Conservation (phyloP, 2,329 filamentous ascomycete species). For the Penicillium sp. region DNA sequence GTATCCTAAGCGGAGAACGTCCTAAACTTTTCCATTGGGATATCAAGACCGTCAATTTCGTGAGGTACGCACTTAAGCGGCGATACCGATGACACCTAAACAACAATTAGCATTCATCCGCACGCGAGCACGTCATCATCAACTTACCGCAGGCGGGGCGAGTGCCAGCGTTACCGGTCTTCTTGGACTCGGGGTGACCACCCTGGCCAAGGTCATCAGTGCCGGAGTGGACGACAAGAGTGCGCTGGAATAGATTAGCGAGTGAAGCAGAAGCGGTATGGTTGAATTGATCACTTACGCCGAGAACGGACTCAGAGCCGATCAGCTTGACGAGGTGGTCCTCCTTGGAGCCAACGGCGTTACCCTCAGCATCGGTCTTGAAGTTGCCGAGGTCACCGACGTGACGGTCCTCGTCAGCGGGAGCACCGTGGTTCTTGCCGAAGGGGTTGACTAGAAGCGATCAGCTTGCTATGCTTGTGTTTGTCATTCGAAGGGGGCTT, state of each 20-base stretch:
- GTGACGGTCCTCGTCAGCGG: constrained; percentile 79
- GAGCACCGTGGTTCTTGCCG: constrained; percentile 88
- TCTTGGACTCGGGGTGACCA: constrained; percentile 90
- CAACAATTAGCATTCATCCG: constrained; percentile 13
- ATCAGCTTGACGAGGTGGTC: constrained; percentile 94
- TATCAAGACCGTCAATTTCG: constrained; percentile 17
- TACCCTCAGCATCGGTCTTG: constrained; percentile 90
- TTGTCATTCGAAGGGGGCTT: constrained; percentile 43
- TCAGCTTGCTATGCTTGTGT: constrained; percentile 3
- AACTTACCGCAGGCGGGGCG: constrained; percentile 89
- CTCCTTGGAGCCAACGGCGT: constrained; percentile 74
- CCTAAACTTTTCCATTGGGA: constrained; percentile 23
- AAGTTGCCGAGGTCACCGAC: constrained; percentile 98
- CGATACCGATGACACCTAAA: constrained; percentile 84
- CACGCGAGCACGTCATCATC: background rate
- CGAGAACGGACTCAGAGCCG: constrained; percentile 90
- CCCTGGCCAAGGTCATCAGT: constrained; percentile 97
- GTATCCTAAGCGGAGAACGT: constrained; percentile 22
- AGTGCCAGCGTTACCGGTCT: constrained; percentile 92
- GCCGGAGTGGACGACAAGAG: constrained; percentile 89
- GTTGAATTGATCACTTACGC: constrained; percentile 58
- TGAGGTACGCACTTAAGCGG: constrained; percentile 57
- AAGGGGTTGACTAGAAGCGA: constrained; percentile 80
- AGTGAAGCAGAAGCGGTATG: background rate
- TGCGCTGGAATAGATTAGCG: constrained; percentile 63